Evolutionary conservation across 441 rosid genomes (phyloP).

Genomic region (Adansonia madagascariensis): DNA sequence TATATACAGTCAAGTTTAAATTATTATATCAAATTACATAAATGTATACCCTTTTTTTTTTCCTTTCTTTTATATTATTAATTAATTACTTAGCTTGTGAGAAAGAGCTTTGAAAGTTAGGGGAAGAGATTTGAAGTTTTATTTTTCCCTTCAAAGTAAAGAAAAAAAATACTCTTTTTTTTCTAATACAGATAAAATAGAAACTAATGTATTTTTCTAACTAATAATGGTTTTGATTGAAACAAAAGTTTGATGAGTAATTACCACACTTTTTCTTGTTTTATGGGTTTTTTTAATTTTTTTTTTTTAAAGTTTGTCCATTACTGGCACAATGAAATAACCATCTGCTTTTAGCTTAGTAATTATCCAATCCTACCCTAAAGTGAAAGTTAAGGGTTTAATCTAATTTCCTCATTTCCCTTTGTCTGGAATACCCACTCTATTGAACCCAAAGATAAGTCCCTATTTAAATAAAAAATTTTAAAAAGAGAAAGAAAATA

Average conservation of each 20-base stretch:
- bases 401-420: not conserved
- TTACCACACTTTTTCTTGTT: not conserved
- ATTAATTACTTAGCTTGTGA: constrained; percentile 8
- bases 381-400: not conserved
- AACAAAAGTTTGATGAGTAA: not conserved
- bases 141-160: not conserved
- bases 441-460: no score
- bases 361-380: not conserved
- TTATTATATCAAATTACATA: not conserved
- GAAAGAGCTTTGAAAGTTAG: constrained; percentile 9
- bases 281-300: not conserved
- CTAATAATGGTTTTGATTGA: not conserved
- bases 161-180: not conserved
- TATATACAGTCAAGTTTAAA: not conserved
- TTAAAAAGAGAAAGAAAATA: no score
- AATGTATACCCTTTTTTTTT: not conserved
- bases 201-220: not conserved
- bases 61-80: not conserved
- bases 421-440: not conserved
- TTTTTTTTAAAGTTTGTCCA: not conserved
- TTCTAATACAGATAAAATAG: not conserved
- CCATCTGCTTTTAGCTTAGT: not conserved
- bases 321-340: not conserved
- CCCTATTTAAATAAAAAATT: no score
- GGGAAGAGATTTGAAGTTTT: not conserved